A percentile compares a stretch with the other conserved stretches of the same genome.
These are phyloP conservation scores for Zopfia rhizophila DNA, from an alignment of 2,329 filamentous ascomycete species.

Conservation along the genomic window DNA sequence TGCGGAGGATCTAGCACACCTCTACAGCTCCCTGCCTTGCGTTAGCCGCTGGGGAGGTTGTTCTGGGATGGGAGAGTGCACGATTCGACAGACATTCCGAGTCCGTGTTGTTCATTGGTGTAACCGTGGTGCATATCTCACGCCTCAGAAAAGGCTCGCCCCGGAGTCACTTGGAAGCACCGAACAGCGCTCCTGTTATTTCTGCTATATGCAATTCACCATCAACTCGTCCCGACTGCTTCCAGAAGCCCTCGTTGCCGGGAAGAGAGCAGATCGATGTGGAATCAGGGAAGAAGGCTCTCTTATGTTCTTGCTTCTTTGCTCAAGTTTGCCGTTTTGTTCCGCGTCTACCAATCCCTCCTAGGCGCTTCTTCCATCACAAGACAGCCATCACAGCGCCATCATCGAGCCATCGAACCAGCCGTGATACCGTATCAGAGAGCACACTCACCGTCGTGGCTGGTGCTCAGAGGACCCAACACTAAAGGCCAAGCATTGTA, in stretches of 20 bases:
- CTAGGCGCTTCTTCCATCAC: background rate
- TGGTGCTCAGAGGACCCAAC: slow-evolving; percentile 9
- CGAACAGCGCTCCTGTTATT: slow-evolving; percentile 33
- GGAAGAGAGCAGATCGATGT: no score
- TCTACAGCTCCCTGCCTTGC: slow-evolving; percentile 13
- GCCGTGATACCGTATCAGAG: no score
- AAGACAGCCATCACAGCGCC: background rate
- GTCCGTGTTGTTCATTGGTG: slow-evolving; percentile 30
- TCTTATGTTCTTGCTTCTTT: no score
- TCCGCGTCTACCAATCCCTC: background rate
- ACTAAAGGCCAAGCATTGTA: slow-evolving; percentile 34
- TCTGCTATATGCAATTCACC: slow-evolving; percentile 24
- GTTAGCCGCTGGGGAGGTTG: slow-evolving; percentile 36
- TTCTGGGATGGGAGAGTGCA: slow-evolving; percentile 22
- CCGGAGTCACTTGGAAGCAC: slow-evolving; percentile 26
- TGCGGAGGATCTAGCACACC: no score
- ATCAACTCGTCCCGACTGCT: slow-evolving; percentile 1
- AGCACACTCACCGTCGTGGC: slow-evolving; percentile 4
- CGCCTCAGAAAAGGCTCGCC: slow-evolving; percentile 18
- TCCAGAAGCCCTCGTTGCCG: no score
- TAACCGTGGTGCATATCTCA: slow-evolving; percentile 33
- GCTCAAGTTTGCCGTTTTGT: slow-evolving; percentile 1
- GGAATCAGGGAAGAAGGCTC: no score
- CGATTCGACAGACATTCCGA: slow-evolving; percentile 20
- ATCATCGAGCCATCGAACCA: background rate